A percentile compares a stretch with the other conserved stretches of the same genome.
Conservation (phyloP, 371 early-diverging fungal genomes). For the Sporodiniella umbellata region DNA sequence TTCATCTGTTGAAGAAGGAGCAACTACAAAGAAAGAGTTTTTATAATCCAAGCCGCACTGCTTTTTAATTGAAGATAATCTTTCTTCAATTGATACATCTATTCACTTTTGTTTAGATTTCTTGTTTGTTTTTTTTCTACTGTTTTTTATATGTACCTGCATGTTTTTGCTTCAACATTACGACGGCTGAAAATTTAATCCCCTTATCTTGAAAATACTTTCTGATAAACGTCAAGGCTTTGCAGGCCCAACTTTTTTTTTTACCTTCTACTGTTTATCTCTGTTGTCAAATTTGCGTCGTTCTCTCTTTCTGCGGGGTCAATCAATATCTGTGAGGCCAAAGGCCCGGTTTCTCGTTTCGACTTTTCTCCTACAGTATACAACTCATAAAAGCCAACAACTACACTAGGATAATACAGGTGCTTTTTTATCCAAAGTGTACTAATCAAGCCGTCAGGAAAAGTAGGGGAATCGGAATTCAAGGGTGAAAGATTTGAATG, state of each 20-base stretch:
- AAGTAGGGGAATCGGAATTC: constrained; percentile 62
- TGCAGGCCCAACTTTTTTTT: neutral
- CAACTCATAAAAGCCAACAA: constrained; percentile 69
- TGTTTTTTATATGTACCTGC: constrained; percentile 36
- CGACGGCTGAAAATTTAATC: constrained; percentile 71
- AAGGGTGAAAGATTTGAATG: constrained; percentile 69
- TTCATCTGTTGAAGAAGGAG: constrained; percentile 48
- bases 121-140: neutral
- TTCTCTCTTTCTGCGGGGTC: constrained; percentile 58
- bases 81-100: constrained; percentile 65
- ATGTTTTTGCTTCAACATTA: constrained; percentile 56
- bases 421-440: constrained; percentile 72
- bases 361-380: constrained; percentile 39
- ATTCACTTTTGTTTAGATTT: neutral
- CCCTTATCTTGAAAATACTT: constrained; percentile 64
- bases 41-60: constrained; percentile 64
- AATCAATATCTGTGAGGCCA: constrained; percentile 46
- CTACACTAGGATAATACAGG: constrained; percentile 59
- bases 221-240: constrained; percentile 24
- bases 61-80: constrained; percentile 57
- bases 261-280: constrained; percentile 68
- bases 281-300: constrained; percentile 56
- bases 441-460: constrained; percentile 82
- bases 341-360: constrained; percentile 54
- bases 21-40: constrained; percentile 62